A percentile compares a stretch with the other conserved stretches of the same genome.
These are phyloP conservation scores for Suhomyces emberorum DNA, from an alignment of 805 yeast species.

Conservation along the genomic window DNA sequence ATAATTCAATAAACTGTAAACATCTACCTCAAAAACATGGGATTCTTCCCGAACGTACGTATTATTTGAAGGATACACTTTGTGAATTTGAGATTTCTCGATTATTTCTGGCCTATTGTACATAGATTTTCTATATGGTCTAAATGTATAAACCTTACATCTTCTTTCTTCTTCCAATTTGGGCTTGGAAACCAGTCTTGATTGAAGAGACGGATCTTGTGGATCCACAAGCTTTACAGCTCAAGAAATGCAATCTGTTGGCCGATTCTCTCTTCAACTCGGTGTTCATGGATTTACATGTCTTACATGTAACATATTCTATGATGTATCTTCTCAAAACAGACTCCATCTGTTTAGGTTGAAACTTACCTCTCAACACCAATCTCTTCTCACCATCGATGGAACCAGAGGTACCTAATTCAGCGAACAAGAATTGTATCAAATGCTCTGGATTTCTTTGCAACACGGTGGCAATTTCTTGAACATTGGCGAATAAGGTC, in stretches of 20 bases:
- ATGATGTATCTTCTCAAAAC: slow-evolving; percentile 93
- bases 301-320: slow-evolving; percentile 98
- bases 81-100: too few species aligned
- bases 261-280: slow-evolving; percentile 92
- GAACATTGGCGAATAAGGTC: slow-evolving; percentile 93
- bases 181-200: slow-evolving; percentile 99
- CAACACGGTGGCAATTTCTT: slow-evolving; percentile 87
- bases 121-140: too few species aligned
- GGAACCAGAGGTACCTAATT: slow-evolving; percentile 98
- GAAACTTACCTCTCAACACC: slow-evolving; percentile 96
- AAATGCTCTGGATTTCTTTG: slow-evolving; percentile 97
- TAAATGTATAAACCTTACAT: too few species aligned
- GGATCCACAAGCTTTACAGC: slow-evolving; percentile 97
- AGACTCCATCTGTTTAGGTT: slow-evolving; percentile 95
- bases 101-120: too few species aligned
- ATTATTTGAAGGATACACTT: too few species aligned
- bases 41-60: too few species aligned
- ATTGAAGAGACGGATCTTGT: slow-evolving; percentile 95
- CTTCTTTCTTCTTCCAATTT: slow-evolving; percentile 85
- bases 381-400: slow-evolving; percentile 97
- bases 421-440: slow-evolving; percentile 95
- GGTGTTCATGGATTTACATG: slow-evolving; percentile 97
- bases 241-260: slow-evolving; percentile 94
- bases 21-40: too few species aligned
- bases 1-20: too few species aligned